Evolutionary conservation across 345 rosid genomes (phyloP).

Genomic region (rapeseed (Brassica napus)): DNA sequence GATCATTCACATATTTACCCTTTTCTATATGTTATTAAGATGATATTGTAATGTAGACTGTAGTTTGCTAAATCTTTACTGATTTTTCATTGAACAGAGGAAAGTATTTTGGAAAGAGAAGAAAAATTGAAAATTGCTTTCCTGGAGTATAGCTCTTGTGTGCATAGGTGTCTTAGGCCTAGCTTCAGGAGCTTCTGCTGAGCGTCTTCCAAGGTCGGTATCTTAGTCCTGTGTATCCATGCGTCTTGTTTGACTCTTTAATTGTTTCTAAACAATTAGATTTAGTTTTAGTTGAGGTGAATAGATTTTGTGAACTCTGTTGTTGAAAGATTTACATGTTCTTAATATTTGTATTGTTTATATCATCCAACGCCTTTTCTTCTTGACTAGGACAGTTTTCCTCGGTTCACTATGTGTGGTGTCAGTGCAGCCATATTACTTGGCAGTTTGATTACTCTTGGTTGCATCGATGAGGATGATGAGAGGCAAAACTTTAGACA

Average conservation of each 20-base stretch:
- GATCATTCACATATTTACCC: conserved; percentile 2
- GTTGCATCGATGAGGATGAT: conserved; percentile 60
- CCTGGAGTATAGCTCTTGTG: conserved; percentile 55
- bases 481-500: conserved; percentile 67
- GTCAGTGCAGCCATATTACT: conserved; percentile 54
- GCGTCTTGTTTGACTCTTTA: background rate
- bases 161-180: conserved; percentile 57
- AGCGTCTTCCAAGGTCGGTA: conserved; percentile 53
- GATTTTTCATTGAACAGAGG: conserved; percentile 36
- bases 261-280: background rate
- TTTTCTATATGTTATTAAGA: background rate
- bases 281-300: background rate
- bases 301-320: background rate
- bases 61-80: background rate
- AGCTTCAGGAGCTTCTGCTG: conserved; percentile 55
- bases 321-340: background rate
- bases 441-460: conserved; percentile 61
- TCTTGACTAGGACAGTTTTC: conserved; percentile 40
- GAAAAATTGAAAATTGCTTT: conserved; percentile 48
- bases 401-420: conserved; percentile 48
- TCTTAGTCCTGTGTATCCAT: background rate
- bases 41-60: background rate
- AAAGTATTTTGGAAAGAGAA: conserved; percentile 45
- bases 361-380: background rate
- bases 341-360: background rate